phyloP scores from a whole-genome alignment of 2,329 filamentous ascomycete species.

The Calycina herbarum region DNA sequence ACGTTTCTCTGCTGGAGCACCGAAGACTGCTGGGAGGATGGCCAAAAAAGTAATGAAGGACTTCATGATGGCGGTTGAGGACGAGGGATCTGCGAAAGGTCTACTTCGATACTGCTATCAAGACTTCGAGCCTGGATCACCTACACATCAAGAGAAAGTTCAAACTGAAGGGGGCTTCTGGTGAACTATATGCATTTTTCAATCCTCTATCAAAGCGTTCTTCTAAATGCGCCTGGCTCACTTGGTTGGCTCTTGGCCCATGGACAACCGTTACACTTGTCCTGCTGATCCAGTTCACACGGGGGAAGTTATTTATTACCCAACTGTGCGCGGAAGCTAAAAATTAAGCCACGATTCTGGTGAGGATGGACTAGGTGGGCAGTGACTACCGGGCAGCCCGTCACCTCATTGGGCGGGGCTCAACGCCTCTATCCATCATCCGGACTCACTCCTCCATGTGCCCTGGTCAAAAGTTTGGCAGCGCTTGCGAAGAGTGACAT shows the following conservation, averaged over 20 bases:
- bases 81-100: neutral
- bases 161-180: neutral
- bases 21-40: slow-evolving; percentile 10
- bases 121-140: slow-evolving; percentile 1
- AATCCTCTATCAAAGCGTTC: neutral
- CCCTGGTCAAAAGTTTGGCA: neutral
- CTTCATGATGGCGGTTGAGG: slow-evolving; percentile 12
- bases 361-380: neutral
- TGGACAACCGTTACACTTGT: neutral
- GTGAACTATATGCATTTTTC: neutral
- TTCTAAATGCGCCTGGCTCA: neutral
- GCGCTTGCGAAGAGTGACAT: neutral
- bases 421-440: neutral
- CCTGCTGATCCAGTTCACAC: neutral
- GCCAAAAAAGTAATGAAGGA: slow-evolving; percentile 6
- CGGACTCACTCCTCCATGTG: neutral
- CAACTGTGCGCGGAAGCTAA: neutral
- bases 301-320: neutral
- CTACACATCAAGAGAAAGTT: neutral
- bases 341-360: neutral
- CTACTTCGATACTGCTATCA: neutral
- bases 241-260: neutral
- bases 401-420: neutral
- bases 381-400: neutral
- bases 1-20: slow-evolving; percentile 13